phyloP scores from a whole-genome alignment of 495 filamentous ascomycete species.

The Trichoderma gamsii region DNA sequence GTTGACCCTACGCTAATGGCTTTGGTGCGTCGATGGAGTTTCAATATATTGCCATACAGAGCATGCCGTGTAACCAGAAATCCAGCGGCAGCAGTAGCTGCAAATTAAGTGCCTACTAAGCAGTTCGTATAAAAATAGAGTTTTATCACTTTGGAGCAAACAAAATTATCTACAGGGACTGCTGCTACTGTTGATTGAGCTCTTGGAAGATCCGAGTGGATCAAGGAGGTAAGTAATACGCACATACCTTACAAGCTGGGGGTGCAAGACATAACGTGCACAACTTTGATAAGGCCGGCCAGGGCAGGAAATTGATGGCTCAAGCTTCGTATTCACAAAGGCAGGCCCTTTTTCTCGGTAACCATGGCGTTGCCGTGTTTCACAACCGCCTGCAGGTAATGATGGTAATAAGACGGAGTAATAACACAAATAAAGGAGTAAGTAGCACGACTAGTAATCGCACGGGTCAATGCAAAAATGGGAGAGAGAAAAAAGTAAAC shows the following conservation, averaged over 20 bases:
- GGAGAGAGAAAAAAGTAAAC: neutral
- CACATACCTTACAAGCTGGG: too few species aligned
- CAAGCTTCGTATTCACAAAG: conserved; percentile 5
- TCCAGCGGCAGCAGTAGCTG: too few species aligned
- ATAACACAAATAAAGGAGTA: neutral
- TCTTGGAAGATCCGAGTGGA: too few species aligned
- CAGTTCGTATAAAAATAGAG: too few species aligned
- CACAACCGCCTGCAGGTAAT: conserved; percentile 1
- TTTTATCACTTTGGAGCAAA: too few species aligned
- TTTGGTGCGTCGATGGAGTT: too few species aligned
- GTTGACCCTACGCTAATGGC: neutral
- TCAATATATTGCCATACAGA: too few species aligned
- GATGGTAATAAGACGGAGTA: neutral
- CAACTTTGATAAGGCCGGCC: conserved; percentile 4
- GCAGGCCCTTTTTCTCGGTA: neutral
- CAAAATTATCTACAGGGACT: too few species aligned
- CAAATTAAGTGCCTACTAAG: too few species aligned
- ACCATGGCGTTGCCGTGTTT: conserved; percentile 10
- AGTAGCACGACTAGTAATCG: neutral
- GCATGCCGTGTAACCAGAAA: too few species aligned
- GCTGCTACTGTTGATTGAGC: too few species aligned
- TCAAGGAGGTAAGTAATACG: neutral
- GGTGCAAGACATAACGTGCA: conserved; percentile 5
- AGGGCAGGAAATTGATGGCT: conserved; percentile 13
- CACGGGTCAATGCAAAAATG: neutral